Percentiles rank a stretch among this genome's conserved stretches.
phyloP scores from a whole-genome alignment of 805 yeast genomes.

The Kluyveromyces dobzhanskii region DNA sequence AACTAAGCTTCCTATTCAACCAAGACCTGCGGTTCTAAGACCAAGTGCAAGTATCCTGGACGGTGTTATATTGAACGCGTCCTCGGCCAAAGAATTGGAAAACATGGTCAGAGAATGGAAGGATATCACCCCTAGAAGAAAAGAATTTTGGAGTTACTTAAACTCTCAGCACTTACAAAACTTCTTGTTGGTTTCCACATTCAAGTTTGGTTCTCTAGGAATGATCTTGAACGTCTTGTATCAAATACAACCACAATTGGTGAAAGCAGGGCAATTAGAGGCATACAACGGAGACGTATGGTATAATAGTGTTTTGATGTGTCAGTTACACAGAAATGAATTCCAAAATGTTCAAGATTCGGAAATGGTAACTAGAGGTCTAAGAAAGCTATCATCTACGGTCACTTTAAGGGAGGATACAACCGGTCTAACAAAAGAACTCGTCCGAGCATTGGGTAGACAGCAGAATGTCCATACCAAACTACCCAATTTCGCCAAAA shows the following conservation, averaged over 20 bases:
- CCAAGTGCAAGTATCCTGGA: conserved; percentile 22
- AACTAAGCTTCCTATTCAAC: conserved; percentile 27
- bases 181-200: conserved; percentile 20
- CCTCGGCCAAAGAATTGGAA: conserved; percentile 15
- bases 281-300: conserved; percentile 23
- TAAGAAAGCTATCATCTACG: conserved; percentile 16
- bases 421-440: conserved; percentile 19
- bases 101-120: conserved; percentile 23
- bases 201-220: conserved; percentile 17
- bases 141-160: conserved; percentile 20
- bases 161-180: conserved; percentile 17
- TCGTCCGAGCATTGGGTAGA: conserved; percentile 13
- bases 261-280: conserved; percentile 12
- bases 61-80: conserved; percentile 18
- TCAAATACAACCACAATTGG: conserved; percentile 12
- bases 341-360: conserved; percentile 11
- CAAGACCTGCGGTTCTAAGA: conserved; percentile 27
- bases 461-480: conserved; percentile 10
- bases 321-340: conserved; percentile 22
- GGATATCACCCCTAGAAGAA: conserved; percentile 18
- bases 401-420: conserved; percentile 12
- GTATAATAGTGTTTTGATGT: conserved; percentile 22
- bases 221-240: conserved; percentile 16
- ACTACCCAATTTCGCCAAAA: conserved; percentile 8
- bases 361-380: conserved; percentile 14